Evolutionary conservation across 495 filamentous ascomycete genomes (phyloP), one percentile per base, ranked within the genome.

Genomic region (Chaetomium fimeti): DNA sequence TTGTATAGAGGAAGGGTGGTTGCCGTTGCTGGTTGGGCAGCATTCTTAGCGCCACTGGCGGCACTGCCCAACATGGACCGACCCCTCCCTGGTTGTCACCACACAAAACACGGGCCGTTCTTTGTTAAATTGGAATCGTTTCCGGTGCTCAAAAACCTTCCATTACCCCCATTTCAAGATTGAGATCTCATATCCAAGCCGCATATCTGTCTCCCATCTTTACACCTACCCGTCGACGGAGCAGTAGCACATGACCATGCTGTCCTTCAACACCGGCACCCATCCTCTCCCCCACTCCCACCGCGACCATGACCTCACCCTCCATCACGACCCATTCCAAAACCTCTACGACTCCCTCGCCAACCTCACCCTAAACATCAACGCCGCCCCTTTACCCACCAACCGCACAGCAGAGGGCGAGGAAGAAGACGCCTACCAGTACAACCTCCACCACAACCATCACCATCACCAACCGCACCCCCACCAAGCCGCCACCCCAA

Each of bases 251-350:
- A 36, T 36, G 32, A 36, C 20, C 18, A 49, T 49, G 45, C 45
- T 49, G n/a, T 49, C 45, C 32, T 36, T 36, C 45, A 49, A 24
- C 45, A 20, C 20, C 45, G 3, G 20, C 45, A 20, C 45, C 16
- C 45, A 49, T 12, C n/a, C 45, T 18, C n/a, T 2, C n/a, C 16
- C 20, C 20, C 45, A 20, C 45, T 20, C 45, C 45, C 20, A 24
- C 45, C 45, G 16, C 43, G 43, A 47, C 45, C 20, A 49, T 20
- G 16, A 49, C 8, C n/a, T 22, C 2, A 49, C 18, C 45, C n/a
- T 24, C 45, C 18, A 49, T n/a, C 18, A 49, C 42, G 66, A 68
- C 66, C 66, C 66, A 8, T 68, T 68, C 57, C 61, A 68, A 29
- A 12, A 61, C 51, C 57, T 68, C 29, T 61, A 64, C 45, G 12